A percentile compares a stretch with the other conserved stretches of the same genome.
Evolutionary conservation across 1,284 basidiomycete species (phyloP).

Genomic region (Cutaneotrichosporon sp.): DNA sequence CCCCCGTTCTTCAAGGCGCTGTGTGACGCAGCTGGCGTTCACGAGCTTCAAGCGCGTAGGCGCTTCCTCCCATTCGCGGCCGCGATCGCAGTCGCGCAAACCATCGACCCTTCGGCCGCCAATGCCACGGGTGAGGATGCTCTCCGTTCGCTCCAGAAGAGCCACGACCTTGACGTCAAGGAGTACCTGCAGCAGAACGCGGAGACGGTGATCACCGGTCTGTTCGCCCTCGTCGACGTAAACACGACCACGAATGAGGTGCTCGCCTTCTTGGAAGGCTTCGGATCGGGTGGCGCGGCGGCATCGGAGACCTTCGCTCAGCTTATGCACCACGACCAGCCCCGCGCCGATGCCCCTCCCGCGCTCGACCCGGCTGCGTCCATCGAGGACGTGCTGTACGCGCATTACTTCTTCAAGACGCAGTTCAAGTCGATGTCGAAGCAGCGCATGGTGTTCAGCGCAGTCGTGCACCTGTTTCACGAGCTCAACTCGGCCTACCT

Average conservation of each 20-base stretch:
- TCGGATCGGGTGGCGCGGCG: not conserved
- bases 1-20: constrained; percentile 26
- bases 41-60: constrained; percentile 13
- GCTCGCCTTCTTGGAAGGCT: not conserved
- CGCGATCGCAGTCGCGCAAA: constrained; percentile 25
- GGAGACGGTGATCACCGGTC: constrained; percentile 21
- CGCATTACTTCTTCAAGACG: constrained; percentile 14
- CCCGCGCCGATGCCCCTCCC: not conserved
- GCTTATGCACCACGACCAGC: constrained; percentile 15
- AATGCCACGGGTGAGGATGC: not conserved
- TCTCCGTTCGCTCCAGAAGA: not conserved
- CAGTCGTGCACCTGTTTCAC: constrained; percentile 72
- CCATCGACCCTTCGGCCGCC: not conserved
- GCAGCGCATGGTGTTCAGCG: constrained; percentile 65
- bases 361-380: constrained; percentile 12
- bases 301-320: constrained; percentile 8
- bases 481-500: constrained; percentile 69
- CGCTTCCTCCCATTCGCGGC: constrained; percentile 31
- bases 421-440: constrained; percentile 10
- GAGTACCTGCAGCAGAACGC: not conserved
- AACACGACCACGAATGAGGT: constrained; percentile 9
- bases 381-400: constrained; percentile 9
- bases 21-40: constrained; percentile 33
- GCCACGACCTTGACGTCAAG: not conserved
- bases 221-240: constrained; percentile 30